These are phyloP conservation scores for Curvularia verruculosa DNA, from an alignment of 2,329 filamentous ascomycete genomes.

Conservation along the genomic window DNA sequence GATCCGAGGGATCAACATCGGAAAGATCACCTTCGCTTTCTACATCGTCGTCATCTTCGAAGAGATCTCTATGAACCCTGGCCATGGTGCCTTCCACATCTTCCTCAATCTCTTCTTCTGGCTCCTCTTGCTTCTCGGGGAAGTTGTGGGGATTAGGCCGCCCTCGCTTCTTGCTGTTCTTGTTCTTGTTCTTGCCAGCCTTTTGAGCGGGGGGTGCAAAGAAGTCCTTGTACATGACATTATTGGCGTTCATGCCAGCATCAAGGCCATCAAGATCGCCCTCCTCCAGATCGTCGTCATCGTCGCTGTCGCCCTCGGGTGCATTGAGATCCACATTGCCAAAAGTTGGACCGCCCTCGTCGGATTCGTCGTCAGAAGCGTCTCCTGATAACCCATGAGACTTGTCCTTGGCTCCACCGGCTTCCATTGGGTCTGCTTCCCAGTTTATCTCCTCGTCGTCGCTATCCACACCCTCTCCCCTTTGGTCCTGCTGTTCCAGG, in stretches of 20 bases:
- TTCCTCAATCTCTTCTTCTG: slow-evolving; percentile 50
- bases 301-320: slow-evolving; percentile 72
- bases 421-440: slow-evolving; percentile 74
- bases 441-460: slow-evolving; percentile 85
- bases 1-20: slow-evolving; percentile 68
- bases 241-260: slow-evolving; percentile 76
- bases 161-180: slow-evolving; percentile 59
- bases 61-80: slow-evolving; percentile 86
- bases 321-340: slow-evolving; percentile 77
- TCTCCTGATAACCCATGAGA: slow-evolving; percentile 40
- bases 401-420: slow-evolving; percentile 38
- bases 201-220: slow-evolving; percentile 85
- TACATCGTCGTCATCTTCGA: slow-evolving; percentile 73
- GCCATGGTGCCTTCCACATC: slow-evolving; percentile 84
- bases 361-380: slow-evolving; percentile 64
- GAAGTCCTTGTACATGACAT: slow-evolving; percentile 90
- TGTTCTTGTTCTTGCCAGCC: slow-evolving; percentile 64
- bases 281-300: slow-evolving; percentile 64
- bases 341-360: slow-evolving; percentile 82
- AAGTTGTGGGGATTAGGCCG: slow-evolving; percentile 62
- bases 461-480: slow-evolving; percentile 76
- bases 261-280: slow-evolving; percentile 60
- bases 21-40: slow-evolving; percentile 64
- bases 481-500: slow-evolving; percentile 83
- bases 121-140: slow-evolving; percentile 37